A percentile compares a stretch with the other conserved stretches of the same genome.
phyloP scores from a whole-genome alignment of 2,329 filamentous ascomycete species.

The Dactylellina parvicollis region DNA sequence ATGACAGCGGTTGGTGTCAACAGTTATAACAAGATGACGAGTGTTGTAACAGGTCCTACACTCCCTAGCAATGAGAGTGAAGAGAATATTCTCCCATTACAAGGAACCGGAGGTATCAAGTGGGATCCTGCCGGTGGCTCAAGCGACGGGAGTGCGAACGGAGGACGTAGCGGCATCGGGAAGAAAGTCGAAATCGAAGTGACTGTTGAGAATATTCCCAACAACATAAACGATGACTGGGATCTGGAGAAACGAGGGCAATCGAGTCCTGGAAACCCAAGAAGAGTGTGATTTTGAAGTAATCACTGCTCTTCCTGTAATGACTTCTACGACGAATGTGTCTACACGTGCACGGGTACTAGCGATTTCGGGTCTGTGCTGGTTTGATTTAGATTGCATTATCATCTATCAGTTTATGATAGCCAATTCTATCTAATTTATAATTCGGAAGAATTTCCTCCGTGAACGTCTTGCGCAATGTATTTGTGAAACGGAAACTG shows the following conservation, averaged over 20 bases:
- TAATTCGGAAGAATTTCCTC: no score
- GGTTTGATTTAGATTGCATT: no score
- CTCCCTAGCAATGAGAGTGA: slow-evolving; percentile 42
- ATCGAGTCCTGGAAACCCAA: slow-evolving; percentile 5
- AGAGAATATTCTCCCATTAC: slow-evolving; percentile 42
- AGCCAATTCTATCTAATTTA: no score
- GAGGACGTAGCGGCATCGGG: slow-evolving; percentile 20
- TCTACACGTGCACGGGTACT: no score
- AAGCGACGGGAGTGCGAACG: neutral
- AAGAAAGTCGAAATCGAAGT: slow-evolving; percentile 48
- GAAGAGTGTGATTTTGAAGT: slow-evolving; percentile 20
- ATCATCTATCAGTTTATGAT: no score
- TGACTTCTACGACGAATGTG: neutral
- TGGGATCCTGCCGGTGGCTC: slow-evolving; percentile 26
- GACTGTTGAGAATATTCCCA: slow-evolving; percentile 28
- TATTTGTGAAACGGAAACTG: no score
- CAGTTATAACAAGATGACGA: slow-evolving; percentile 41
- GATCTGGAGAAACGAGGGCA: slow-evolving; percentile 26
- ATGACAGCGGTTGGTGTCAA: slow-evolving; percentile 6
- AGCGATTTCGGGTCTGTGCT: no score
- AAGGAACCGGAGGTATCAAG: neutral
- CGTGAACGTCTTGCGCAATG: no score
- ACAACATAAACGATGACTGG: slow-evolving; percentile 4
- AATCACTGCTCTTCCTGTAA: neutral
- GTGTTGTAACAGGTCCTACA: slow-evolving; percentile 22